A percentile compares a stretch with the other conserved stretches of the same genome.
These are phyloP conservation scores for Suillus cothurnatus DNA, from an alignment of 768 basidiomycete species.

Conservation along the genomic window DNA sequence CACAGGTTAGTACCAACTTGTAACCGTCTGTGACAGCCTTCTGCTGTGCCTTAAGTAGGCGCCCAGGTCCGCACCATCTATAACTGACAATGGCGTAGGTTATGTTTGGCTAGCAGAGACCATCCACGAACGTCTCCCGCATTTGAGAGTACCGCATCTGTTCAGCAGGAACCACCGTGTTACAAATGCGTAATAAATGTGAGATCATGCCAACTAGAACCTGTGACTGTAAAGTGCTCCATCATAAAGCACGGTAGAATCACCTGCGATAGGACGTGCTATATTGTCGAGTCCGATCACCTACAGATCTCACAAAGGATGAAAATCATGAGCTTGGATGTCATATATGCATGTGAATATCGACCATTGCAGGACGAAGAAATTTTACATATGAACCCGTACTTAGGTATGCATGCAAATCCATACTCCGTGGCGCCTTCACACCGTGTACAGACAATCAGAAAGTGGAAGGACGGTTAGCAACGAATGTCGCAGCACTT, in stretches of 20 bases:
- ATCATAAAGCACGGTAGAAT: background rate
- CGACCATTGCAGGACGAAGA: constrained; percentile 1
- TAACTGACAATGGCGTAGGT: background rate
- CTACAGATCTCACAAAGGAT: background rate
- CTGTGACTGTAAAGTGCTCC: background rate
- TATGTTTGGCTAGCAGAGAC: background rate
- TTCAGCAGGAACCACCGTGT: background rate
- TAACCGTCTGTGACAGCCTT: background rate
- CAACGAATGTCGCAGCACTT: constrained; percentile 78
- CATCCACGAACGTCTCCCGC: background rate
- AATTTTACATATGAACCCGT: constrained; percentile 7
- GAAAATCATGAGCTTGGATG: background rate
- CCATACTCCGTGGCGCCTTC: background rate
- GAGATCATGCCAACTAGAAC: background rate
- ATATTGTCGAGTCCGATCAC: background rate
- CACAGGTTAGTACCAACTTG: background rate
- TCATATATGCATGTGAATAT: constrained; percentile 10
- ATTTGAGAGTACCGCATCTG: background rate
- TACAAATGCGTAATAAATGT: background rate
- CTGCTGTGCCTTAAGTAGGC: background rate
- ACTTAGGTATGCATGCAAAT: constrained; percentile 2
- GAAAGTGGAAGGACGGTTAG: constrained; percentile 77
- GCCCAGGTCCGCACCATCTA: background rate
- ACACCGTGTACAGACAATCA: constrained; percentile 24
- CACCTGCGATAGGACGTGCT: background rate